Evolutionary conservation across 768 basidiomycete genomes (phyloP), one percentile per base, ranked within the genome.

Genomic region (Tulasnella sp.): DNA sequence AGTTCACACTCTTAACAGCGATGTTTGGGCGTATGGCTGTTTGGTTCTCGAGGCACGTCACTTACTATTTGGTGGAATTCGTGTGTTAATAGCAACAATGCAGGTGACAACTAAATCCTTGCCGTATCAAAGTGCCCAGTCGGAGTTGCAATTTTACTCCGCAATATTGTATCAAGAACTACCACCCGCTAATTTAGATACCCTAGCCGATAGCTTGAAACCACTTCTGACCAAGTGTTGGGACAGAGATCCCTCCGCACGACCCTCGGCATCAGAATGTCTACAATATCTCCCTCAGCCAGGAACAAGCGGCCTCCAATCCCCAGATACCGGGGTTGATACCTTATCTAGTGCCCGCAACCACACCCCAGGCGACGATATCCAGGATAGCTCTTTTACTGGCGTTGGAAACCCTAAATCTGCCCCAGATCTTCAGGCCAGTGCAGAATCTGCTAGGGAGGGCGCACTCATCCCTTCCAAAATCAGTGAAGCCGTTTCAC

Each of bases 21-120:
- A 75, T 55, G 16, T 75, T 4, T 75, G 55, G 48, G 42, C 74
- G 5, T 75, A 37, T 37, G 74, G 44, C 20, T 75, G 74, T 55
- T 48, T 75, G 15, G 32, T 39, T 57, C 55, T 57, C 55, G n/a
- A 57, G 55, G 55, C 23, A 9, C 23, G 55, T 57, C 26, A 20
- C 55, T 26, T 26, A 20, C 55, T 2, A 20, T 9, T 18, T 9
- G 9, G 55, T 20, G 15, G 9, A 20, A 26, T 13, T 57, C n/a
- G 20, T 9, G 23, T 9, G 9, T 20, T 57, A 23, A 57, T 23
- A 26, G 15, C 26, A 9, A 20, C 16, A 9, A 26, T 26, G 26
- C 20, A 57, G 55, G 55, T 57, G 23, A 57, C n/a, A 20, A 57
- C 55, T 57, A 18, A 18, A 2, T 20, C 26, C 23, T 9, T 57